Base-by-base conservation (phyloP, 2,329 filamentous ascomycete genomes). In the Trichoderma citrinoviride region DNA sequence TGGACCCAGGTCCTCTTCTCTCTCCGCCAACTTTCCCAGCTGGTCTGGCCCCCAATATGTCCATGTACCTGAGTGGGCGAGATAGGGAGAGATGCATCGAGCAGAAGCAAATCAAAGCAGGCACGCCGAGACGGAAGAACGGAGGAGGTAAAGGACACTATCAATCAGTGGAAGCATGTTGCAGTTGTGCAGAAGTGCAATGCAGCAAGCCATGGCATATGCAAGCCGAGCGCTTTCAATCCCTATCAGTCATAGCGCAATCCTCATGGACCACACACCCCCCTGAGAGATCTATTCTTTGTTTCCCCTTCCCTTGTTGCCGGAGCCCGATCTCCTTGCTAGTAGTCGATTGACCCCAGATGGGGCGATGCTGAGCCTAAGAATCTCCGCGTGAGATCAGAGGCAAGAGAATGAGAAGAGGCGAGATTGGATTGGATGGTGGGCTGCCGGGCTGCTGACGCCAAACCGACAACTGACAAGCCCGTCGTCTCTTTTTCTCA, bases 381-480 rank as follows among this genome's bases (percentile, higher is more conserved):
- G 17, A 19, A 25, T 19, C 5, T 33, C 27, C 5, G 25, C 49
- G 17, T 14, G 41, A 44, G 54, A 33, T 53, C 50, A 23, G n/a
- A 53, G 50, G 50, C 33, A 37, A 14, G 21, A 5, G 25, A 7
- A 19, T 6, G 40, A 8, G 21, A 46, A n/a, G 14, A n/a, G 29
- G 4, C 41, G 56, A 44, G 43, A 25, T 49, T 23, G 27, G 21
- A 29, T 44, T 15, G 43, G 56, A 29, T 37, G 54, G n/a, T 44
- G 56, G 44, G 44, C 33, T 25, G 27, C 27, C 27, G 43, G 17
- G 37, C 17, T 61, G 58, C 58, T 61, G 58, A 61, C 47, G 25
- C 58, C 17, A 19, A 50, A 53, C 29, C 53, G 58, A 61, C 58
- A 61, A 61, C 33, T 12, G 33, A 61, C 58, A 47, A 52, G 25